Evolutionary conservation across 2,329 filamentous ascomycete species (phyloP), one percentile per base, ranked within the genome.

Genomic region (Teratosphaeria destructans): DNA sequence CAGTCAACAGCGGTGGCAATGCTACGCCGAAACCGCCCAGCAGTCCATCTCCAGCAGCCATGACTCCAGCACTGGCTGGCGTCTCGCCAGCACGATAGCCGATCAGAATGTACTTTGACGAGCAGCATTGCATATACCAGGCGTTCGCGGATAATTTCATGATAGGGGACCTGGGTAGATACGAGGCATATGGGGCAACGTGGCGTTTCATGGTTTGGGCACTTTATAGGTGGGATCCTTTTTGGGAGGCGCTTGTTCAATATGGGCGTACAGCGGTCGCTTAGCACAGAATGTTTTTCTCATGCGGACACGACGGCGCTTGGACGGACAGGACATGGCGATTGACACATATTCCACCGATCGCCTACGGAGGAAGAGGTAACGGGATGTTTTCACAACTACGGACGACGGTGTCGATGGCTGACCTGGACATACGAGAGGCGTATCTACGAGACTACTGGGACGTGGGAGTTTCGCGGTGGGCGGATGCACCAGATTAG

Each of bases 11-110:
- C 55, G 57, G 23, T 23, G 23, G 58, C 19, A 37, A 57, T 39
- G 52, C 56, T n/a, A 64, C 63, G 10, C 59, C 63, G n/a, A 63
- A 63, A 55, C 55, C 59, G 19, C 49, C 64, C n/a, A 58, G 54
- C 56, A 61, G 59, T 39, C 43, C 58, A 29, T 52, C 57, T n/a
- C 63, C 64, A 8, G 59, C 62, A 3, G 34, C 56, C 12, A 37
- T 58, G n/a, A 63, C 61, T 14, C 61, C 64, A 43, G 56, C 54
- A 14, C 34, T 64, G n/a, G 57, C 63, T 37, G 60, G 59, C 23
- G 65, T 61, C 3, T 61, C 64, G 32, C 64, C 64, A 35, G 53
- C 53, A 34, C 56, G 61, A 57, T 64, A 57, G 32, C 39, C 8
- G 43, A 19, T 49, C 43, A 49, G 43, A 49, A n/a, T 49, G 43